Base-by-base conservation (phyloP, 495 filamentous ascomycete species). In the Aspergillus sparsus region DNA sequence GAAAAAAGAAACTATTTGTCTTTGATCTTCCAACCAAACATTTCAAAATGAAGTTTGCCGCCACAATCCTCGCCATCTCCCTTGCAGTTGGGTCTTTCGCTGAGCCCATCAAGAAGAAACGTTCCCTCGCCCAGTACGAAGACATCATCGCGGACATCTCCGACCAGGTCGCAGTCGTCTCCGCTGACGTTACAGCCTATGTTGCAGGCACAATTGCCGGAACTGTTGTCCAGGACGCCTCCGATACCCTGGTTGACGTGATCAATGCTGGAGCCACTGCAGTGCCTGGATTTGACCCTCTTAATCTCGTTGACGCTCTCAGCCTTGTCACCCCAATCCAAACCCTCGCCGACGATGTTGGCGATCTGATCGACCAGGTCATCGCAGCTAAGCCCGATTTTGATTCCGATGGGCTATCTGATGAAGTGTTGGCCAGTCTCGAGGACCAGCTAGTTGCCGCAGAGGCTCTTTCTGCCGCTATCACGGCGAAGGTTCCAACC, bases 111-210 rank as follows among this genome's bases (percentile, higher is more conserved):
- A 32, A 13, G 6, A 50, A 50, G 27, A 53, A 67, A 60, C 65
- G 75, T 35, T 73, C 76, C 37, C 21, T 72, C 27, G 63, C 63
- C 12, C 45, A 69, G n/a, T n/a, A n/a, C n/a, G n/a, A n/a, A n/a
- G n/a, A n/a, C n/a, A n/a, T n/a, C n/a, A n/a, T n/a, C n/a, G n/a
- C n/a, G n/a, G n/a, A n/a, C n/a, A n/a, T n/a, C n/a, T n/a, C n/a
- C n/a, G n/a, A n/a, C n/a, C n/a, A n/a, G n/a, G n/a, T n/a, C n/a
- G n/a, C n/a, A 35, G 53, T 69, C 53, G 70, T 77, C 21, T 70
- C 72, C 63, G 53, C 47, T 6, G 71, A 71, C 34, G 68, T 77
- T 27, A 69, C 72, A 41, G 60, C 62, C 42, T 78, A 74, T 63
- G 61, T 63, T 41, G 61, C 66, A 54, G 63, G 64, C 33, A 60